A percentile compares a stretch with the other conserved stretches of the same genome.
Evolutionary conservation across 2,329 filamentous ascomycete species (phyloP).

Genomic region (Cercospora sp.): DNA sequence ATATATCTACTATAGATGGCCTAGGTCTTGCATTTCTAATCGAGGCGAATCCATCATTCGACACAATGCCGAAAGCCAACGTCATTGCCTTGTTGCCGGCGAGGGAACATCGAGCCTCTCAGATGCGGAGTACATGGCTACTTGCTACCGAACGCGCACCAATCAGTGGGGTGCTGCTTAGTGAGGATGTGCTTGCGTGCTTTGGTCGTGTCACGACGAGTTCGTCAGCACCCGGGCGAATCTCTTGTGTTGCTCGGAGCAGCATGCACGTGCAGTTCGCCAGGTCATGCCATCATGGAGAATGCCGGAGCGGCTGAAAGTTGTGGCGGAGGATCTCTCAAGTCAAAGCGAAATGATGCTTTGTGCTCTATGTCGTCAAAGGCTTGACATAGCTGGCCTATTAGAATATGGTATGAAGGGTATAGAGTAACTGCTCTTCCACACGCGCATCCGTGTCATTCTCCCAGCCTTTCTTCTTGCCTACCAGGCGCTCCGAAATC

Average conservation of each 20-base stretch:
- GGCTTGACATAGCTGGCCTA: constrained; percentile 9
- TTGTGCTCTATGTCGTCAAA: constrained; percentile 10
- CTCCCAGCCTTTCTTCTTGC: background rate
- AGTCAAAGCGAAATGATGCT: background rate
- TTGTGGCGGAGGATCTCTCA: background rate
- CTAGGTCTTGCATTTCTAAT: constrained; percentile 19
- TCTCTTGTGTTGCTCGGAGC: constrained; percentile 1
- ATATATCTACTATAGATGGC: background rate
- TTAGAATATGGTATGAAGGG: constrained; percentile 12
- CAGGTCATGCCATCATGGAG: constrained; percentile 1
- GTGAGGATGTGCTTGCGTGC: constrained; percentile 16
- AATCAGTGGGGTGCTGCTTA: constrained; percentile 19
- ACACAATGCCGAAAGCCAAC: constrained; percentile 10
- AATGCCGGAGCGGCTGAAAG: background rate
- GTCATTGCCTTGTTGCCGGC: constrained; percentile 18
- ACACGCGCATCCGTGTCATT: background rate
- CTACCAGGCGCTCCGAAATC: background rate
- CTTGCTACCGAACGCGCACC: constrained; percentile 7
- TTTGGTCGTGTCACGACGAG: background rate
- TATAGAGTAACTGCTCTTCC: constrained; percentile 4
- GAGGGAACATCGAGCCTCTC: background rate
- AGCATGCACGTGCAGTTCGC: background rate
- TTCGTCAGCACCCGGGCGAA: background rate
- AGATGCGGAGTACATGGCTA: constrained; percentile 8
- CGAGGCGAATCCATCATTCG: constrained; percentile 10